Conservation (phyloP, 2,329 filamentous ascomycete genomes). For the Ophiostoma pallidulum region DNA sequence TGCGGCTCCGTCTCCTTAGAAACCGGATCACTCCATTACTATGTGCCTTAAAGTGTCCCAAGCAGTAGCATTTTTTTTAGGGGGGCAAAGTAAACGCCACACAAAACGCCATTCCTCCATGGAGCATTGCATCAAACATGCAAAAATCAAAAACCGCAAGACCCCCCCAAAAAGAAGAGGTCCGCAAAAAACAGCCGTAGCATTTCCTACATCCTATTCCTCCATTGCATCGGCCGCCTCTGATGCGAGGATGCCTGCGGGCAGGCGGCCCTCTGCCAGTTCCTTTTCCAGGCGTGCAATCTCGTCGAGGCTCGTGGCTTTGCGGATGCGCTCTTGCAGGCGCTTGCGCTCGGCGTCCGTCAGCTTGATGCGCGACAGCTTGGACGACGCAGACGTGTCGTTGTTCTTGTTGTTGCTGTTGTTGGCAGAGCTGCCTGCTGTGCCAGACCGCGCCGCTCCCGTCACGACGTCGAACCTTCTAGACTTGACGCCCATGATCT, state of each 20-base stretch:
- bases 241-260: constrained; percentile 49
- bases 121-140: too few species aligned
- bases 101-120: too few species aligned
- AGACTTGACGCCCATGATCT: constrained; percentile 80
- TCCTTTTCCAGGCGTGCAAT: constrained; percentile 87
- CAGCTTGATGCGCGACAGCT: constrained; percentile 69
- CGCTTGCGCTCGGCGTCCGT: constrained; percentile 82
- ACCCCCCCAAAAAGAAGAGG: background rate
- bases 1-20: too few species aligned
- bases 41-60: too few species aligned
- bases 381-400: constrained; percentile 39
- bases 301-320: constrained; percentile 81
- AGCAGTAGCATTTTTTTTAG: too few species aligned
- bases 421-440: constrained; percentile 21
- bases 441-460: constrained; percentile 29
- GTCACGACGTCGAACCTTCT: constrained; percentile 55
- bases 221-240: constrained; percentile 48
- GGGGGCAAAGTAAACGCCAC: too few species aligned
- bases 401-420: too few species aligned
- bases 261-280: constrained; percentile 78
- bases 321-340: constrained; percentile 78
- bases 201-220: constrained; percentile 32
- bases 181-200: background rate
- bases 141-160: background rate
- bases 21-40: too few species aligned